Evolutionary conservation across 108 stramenopile species (phyloP), one percentile per base, ranked within the genome.

Genomic region (Nitzschia sp.): DNA sequence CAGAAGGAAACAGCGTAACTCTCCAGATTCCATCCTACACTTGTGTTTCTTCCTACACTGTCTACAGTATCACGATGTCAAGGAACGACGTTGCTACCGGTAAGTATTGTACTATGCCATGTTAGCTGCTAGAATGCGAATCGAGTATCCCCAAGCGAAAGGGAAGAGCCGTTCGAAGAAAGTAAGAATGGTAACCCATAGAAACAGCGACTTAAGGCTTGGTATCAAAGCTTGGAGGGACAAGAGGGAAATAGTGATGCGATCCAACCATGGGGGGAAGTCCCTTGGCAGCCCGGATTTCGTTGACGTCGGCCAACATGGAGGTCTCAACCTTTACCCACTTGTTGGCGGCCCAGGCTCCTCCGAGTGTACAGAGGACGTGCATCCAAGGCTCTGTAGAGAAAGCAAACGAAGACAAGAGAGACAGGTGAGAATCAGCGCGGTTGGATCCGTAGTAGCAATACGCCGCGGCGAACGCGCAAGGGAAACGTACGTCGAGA

Each of bases 251-350:
- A 29, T 46, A 81, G 55, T 44, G 38, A 22, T 75, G 71, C 10
- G 84, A 76, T 43, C 85, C 89, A 3, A 93, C 87, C 86, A 93
- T 76, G 6, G 92, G 90, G 43, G 92, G 89, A 75, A 93, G 57
- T 50, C 92, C 92, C 62, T 81, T 83, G 73, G 84, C 83, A 9
- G 91, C 87, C 29, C 94, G 87, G 61, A 92, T 89, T 70, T 88
- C 87, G 70, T 95, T 95, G 50, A 95, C 88, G 70, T 93, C 92
- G 34, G 75, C 60, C 51, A 93, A 68, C 59, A 95, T 75, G 12
- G 71, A 54, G 41, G 72, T 76, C 65, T 95, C 92, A 55, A 80
- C 66, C 51, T 79, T 60, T 9, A 91, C 89, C 83, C 87, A 88
- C 53, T 85, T 85, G 41, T 87, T 86, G 7, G 89, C 92, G 51